Evolutionary conservation across 1,284 basidiomycete species (phyloP).

Genomic region (Trichosporon faecale): DNA sequence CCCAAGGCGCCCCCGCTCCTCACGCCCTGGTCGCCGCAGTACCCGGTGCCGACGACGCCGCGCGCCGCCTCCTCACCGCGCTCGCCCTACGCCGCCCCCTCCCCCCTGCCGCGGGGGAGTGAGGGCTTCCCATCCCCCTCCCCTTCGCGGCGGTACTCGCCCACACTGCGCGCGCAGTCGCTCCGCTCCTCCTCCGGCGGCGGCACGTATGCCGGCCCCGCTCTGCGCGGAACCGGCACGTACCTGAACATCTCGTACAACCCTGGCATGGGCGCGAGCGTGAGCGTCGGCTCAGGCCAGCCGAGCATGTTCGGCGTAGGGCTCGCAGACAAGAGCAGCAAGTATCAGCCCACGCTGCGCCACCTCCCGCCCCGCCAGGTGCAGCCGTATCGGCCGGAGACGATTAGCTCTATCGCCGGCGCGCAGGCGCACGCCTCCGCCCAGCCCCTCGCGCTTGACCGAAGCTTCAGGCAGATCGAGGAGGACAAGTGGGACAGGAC

Average conservation of each 20-base stretch:
- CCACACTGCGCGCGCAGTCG: neutral
- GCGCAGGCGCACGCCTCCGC: conserved; percentile 5
- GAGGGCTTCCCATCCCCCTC: neutral
- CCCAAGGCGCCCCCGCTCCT: conserved; percentile 3
- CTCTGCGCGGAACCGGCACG: neutral
- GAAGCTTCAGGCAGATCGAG: neutral
- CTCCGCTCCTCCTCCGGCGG: neutral
- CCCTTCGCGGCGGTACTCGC: neutral
- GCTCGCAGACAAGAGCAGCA: neutral
- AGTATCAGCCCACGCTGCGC: neutral
- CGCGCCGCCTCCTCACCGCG: neutral
- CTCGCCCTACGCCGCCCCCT: neutral
- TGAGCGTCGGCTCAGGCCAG: neutral
- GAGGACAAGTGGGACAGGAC: conserved; percentile 5
- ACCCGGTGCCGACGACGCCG: neutral
- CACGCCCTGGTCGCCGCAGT: neutral
- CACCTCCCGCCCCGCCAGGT: neutral
- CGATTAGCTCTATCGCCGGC: neutral
- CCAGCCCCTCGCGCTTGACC: conserved; percentile 1
- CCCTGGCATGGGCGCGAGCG: neutral
- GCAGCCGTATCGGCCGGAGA: neutral
- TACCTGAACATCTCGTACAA: neutral
- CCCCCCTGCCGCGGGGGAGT: neutral
- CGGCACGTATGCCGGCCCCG: neutral
- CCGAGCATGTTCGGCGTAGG: neutral